Evolutionary conservation across 1,284 basidiomycete species (phyloP).

Genomic region (Ustilago nuda): DNA sequence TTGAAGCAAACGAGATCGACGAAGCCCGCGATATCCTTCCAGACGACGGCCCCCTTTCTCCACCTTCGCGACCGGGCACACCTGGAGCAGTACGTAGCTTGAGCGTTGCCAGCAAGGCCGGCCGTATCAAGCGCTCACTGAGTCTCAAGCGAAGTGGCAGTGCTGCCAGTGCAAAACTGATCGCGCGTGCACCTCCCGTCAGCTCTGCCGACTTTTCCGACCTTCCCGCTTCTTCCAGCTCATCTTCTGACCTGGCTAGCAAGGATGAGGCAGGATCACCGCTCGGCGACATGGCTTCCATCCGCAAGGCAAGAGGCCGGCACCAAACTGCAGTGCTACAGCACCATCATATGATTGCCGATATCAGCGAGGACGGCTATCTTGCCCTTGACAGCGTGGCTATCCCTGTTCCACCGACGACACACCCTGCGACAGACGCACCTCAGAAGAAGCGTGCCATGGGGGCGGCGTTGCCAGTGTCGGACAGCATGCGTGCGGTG

Average conservation of each 20-base stretch:
- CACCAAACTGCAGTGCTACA: slow-evolving; percentile 20
- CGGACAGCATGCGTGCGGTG: slow-evolving; percentile 40
- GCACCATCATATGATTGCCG: slow-evolving; percentile 17
- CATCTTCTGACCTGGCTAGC: slow-evolving; percentile 17
- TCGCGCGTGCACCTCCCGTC: slow-evolving; percentile 49
- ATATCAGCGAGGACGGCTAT: slow-evolving; percentile 41
- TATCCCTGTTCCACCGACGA: slow-evolving; percentile 18
- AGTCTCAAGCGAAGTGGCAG: slow-evolving; percentile 44
- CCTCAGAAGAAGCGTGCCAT: slow-evolving; percentile 14
- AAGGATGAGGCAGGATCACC: slow-evolving; percentile 3
- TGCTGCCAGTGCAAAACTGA: slow-evolving; percentile 33
- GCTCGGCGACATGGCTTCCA: slow-evolving; percentile 39
- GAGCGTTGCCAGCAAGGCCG: slow-evolving; percentile 33
- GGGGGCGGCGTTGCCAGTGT: slow-evolving; percentile 25
- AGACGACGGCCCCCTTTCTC: slow-evolving; percentile 16
- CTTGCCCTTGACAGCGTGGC: slow-evolving; percentile 13
- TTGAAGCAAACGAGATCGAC: slow-evolving; percentile 18
- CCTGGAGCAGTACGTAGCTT: slow-evolving; percentile 22
- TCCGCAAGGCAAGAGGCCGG: slow-evolving; percentile 34
- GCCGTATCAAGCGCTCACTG: slow-evolving; percentile 42
- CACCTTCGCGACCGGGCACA: slow-evolving; percentile 13
- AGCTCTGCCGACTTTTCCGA: slow-evolving; percentile 52
- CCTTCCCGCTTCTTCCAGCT: slow-evolving; percentile 28
- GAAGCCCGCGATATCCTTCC: slow-evolving; percentile 36
- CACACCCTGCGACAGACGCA: slow-evolving; percentile 3